These are phyloP conservation scores for Penicillium sp. DNA, from an alignment of 2,329 filamentous ascomycete species.

Conservation along the genomic window DNA sequence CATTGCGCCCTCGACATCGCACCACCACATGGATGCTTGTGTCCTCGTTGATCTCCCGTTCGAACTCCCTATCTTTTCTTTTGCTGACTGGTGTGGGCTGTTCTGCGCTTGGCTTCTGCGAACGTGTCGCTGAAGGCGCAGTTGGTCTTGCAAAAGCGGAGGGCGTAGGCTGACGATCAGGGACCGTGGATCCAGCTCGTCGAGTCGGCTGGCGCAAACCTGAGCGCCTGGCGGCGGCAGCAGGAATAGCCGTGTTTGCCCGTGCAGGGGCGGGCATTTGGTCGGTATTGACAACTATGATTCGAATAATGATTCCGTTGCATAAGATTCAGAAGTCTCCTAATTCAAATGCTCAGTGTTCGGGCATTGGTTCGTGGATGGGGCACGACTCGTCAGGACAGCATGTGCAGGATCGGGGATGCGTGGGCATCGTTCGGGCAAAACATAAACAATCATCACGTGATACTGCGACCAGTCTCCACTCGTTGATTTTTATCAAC, in stretches of 20 bases:
- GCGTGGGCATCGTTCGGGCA: constrained; percentile 8
- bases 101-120: constrained; percentile 37
- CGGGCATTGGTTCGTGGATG: constrained; percentile 3
- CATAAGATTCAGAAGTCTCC: too few relatives aligned
- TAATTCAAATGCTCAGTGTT: constrained; percentile 1
- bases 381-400: background rate
- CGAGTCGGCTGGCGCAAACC: constrained; percentile 46
- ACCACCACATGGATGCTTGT: constrained; percentile 99
- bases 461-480: constrained; percentile 3
- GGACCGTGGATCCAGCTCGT: constrained; percentile 49
- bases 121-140: constrained; percentile 33
- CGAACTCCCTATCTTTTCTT: constrained; percentile 82
- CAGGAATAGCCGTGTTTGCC: constrained; percentile 43
- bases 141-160: constrained; percentile 62
- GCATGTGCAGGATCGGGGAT: constrained; percentile 5
- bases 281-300: constrained; percentile 2
- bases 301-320: background rate
- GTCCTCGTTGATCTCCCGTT: constrained; percentile 64
- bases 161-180: constrained; percentile 60
- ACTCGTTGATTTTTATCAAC: too few relatives aligned
- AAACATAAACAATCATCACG: constrained; percentile 23
- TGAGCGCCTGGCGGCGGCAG: constrained; percentile 43
- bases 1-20: constrained; percentile 83
- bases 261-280: constrained; percentile 52
- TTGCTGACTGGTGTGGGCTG: constrained; percentile 59